phyloP scores from a whole-genome alignment of 129 eudicot genomes.

The Oenanthe sinensis region DNA sequence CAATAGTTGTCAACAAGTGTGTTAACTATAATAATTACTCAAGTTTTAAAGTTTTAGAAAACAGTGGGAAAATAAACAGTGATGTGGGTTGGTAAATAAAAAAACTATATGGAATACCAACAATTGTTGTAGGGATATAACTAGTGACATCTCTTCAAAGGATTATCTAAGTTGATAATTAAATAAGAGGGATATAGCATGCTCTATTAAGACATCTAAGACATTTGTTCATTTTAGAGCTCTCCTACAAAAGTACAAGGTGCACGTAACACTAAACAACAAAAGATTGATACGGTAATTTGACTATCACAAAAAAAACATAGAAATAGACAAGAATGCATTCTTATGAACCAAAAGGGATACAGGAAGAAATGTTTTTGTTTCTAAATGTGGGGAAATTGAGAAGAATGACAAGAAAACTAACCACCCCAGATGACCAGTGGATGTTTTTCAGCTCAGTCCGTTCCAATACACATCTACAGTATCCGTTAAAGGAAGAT shows the following conservation, averaged over 20 bases:
- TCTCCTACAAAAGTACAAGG: neutral
- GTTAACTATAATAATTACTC: neutral
- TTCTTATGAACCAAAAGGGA: neutral
- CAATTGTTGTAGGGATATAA: neutral
- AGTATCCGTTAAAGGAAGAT: constrained; percentile 31
- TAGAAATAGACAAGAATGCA: neutral
- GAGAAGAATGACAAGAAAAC: constrained; percentile 16
- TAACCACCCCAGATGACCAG: constrained; percentile 73
- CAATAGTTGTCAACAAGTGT: neutral
- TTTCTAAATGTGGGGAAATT: neutral
- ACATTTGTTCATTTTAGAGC: neutral
- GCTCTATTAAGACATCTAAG: neutral
- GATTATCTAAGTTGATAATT: neutral
- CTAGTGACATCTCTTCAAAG: neutral
- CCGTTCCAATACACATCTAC: constrained; percentile 71
- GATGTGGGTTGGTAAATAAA: neutral
- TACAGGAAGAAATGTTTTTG: neutral
- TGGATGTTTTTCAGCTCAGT: constrained; percentile 64
- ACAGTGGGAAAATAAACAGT: neutral
- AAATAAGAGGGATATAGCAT: neutral
- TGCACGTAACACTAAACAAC: neutral
- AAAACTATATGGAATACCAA: neutral
- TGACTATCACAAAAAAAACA: neutral
- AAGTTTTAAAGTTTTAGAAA: neutral
- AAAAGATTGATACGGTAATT: neutral